These are phyloP conservation scores for Hymenoscyphus occultus DNA, from an alignment of 2,329 filamentous ascomycete species.

Conservation along the genomic window DNA sequence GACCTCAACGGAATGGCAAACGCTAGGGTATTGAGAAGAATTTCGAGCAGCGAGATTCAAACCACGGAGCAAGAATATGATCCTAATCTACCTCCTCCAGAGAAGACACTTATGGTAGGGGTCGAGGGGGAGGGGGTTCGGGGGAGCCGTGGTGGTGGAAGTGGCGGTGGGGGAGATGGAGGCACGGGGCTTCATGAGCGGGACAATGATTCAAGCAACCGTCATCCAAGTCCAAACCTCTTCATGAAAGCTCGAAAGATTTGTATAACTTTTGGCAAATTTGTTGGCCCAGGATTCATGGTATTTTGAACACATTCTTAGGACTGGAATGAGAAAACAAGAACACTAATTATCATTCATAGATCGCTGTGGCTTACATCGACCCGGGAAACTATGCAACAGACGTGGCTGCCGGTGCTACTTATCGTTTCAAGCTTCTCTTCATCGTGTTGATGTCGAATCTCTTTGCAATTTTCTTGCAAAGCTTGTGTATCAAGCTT, in stretches of 20 bases:
- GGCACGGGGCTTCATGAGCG: conserved; percentile 6
- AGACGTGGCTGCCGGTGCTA: conserved; percentile 54
- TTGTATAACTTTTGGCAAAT: conserved; percentile 42
- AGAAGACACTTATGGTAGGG: conserved; percentile 6
- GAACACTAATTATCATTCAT: conserved; percentile 4
- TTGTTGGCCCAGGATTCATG: conserved; percentile 50
- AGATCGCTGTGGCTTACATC: conserved; percentile 41
- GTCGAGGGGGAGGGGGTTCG: conserved; percentile 9
- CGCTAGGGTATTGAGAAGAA: conserved; percentile 48
- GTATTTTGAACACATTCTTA: conserved; percentile 16
- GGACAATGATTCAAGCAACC: conserved; percentile 3
- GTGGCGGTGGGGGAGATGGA: conserved; percentile 12
- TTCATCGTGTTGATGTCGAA: conserved; percentile 57
- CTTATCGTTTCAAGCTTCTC: conserved; percentile 50
- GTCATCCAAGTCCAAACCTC: background rate
- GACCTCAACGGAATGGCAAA: conserved; percentile 62
- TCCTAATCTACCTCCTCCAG: conserved; percentile 12
- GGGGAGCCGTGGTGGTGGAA: conserved; percentile 13
- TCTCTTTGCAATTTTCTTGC: conserved; percentile 56
- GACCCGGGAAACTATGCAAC: conserved; percentile 54
- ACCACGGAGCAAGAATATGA: conserved; percentile 23
- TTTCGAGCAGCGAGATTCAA: conserved; percentile 38
- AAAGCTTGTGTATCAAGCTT: conserved; percentile 55
- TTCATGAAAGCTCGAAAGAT: conserved; percentile 24
- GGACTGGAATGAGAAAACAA: background rate